Evolutionary conservation across 2,329 filamentous ascomycete genomes (phyloP).

Genomic region (Aspergillus tamarii): DNA sequence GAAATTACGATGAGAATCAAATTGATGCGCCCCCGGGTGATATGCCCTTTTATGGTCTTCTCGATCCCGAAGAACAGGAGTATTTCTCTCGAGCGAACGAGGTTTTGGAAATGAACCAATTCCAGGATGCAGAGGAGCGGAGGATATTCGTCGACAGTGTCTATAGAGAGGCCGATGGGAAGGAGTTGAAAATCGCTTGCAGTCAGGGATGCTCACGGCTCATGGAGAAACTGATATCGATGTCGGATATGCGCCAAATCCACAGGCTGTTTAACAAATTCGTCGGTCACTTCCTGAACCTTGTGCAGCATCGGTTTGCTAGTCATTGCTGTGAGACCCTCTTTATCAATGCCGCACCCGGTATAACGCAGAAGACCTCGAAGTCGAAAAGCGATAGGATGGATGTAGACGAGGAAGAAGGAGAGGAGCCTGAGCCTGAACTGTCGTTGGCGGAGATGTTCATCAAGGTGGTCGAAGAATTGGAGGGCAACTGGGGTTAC

Average conservation of each 20-base stretch:
- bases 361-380: constrained; percentile 73
- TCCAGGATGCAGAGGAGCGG: constrained; percentile 74
- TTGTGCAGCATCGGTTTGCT: constrained; percentile 94
- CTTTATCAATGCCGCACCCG: constrained; percentile 78
- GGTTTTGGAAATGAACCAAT: constrained; percentile 86
- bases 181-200: constrained; percentile 93
- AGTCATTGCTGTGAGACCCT: constrained; percentile 96
- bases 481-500: constrained; percentile 82
- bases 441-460: constrained; percentile 83
- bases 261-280: constrained; percentile 87
- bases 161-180: constrained; percentile 82
- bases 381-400: constrained; percentile 46
- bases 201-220: constrained; percentile 93
- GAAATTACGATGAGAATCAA: constrained; percentile 21
- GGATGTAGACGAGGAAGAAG: constrained; percentile 51
- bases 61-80: constrained; percentile 90
- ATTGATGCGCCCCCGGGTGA: constrained; percentile 49
- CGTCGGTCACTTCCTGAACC: constrained; percentile 79
- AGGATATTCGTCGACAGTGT: constrained; percentile 76
- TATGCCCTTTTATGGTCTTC: constrained; percentile 86
- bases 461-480: constrained; percentile 78
- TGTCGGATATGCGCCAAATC: constrained; percentile 78
- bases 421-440: constrained; percentile 49
- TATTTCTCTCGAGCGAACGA: constrained; percentile 92
- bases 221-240: constrained; percentile 85